These are phyloP conservation scores for Mallotus repandus DNA, from an alignment of 441 rosid genomes.

Conservation along the genomic window DNA sequence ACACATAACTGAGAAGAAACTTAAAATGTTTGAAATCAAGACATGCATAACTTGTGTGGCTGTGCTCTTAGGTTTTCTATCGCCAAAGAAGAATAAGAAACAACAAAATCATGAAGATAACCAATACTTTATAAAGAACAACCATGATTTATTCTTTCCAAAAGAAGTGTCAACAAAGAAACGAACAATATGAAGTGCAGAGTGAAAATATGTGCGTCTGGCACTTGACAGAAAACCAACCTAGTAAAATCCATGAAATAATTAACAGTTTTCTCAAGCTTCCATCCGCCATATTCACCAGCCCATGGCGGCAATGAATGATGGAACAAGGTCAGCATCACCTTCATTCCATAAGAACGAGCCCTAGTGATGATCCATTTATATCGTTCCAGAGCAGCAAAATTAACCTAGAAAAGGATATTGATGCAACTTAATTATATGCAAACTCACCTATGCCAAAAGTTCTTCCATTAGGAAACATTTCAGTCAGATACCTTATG, in stretches of 20 bases:
- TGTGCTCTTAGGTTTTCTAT: neutral
- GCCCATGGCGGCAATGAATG: slow-evolving; percentile 99
- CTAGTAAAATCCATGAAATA: slow-evolving; percentile 88
- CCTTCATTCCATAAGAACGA: slow-evolving; percentile 86
- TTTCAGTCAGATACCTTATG: neutral
- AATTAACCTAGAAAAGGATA: slow-evolving; percentile 62
- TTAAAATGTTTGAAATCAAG: neutral
- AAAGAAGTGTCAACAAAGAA: neutral
- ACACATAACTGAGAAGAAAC: neutral
- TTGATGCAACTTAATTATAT: slow-evolving; percentile 17
- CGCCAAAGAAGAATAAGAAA: slow-evolving; percentile 6
- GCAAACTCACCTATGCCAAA: neutral
- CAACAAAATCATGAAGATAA: neutral
- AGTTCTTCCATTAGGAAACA: neutral
- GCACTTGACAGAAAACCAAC: slow-evolving; percentile 32
- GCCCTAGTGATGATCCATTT: slow-evolving; percentile 84
- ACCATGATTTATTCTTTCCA: neutral
- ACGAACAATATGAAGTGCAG: slow-evolving; percentile 8
- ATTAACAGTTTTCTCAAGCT: slow-evolving; percentile 86
- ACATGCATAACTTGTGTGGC: neutral
- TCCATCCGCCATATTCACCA: slow-evolving; percentile 98
- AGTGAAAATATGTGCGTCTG: slow-evolving; percentile 1
- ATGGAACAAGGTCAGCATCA: slow-evolving; percentile 94
- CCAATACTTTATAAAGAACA: neutral
- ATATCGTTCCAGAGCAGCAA: slow-evolving; percentile 85